Base-by-base conservation (phyloP, 768 basidiomycete genomes). In the Tulasnella sp. region DNA sequence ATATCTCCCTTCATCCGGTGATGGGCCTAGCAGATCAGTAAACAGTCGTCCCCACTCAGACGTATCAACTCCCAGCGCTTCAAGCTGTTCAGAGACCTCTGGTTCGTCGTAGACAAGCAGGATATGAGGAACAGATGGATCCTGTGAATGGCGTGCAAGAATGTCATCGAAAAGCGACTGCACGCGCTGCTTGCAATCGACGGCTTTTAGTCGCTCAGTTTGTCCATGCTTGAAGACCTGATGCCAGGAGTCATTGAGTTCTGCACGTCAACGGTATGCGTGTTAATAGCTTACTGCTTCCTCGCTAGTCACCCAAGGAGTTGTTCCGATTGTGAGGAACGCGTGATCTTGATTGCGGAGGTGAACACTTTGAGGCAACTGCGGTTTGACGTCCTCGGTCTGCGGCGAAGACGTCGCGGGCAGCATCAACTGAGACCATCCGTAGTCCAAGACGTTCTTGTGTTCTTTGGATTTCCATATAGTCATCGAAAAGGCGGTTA, bases 91-190 rank as follows among this genome's bases (percentile, higher is more conserved):
- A 19, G 25, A 31, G 12, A 41, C 10, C 19, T 37, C 25, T 16
- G 27, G 31, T 20, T 33, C 47, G 20, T 51, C 28, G 27, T 51
- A 40, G n/a, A 51, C 48, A n/a, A 51, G n/a, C 31, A 51, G 35
- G 16, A 51, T 22, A 27, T 51, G 48, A 3, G 48, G 48, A 16
- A 32, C 31, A 2, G 48, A 32, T 2, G 35, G 37, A 15, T 51
- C 37, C 1, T 2, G 16, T 5, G 35, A 9, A 7, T 51, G 48
- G n/a, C 5, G 5, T 42, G 15, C 37, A 12, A 51, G 27, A 16
- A 51, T 51, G 16, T 42, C 28, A 15, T 13, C 37, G 19, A 51
- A 40, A 27, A 20, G 22, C 16, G 16, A 15, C 13, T 10, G 33
- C 28, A 51, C 24, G 7, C 25, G 39, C 13, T 27, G 19, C 12